Evolutionary conservation across 352 stramenopile species (phyloP).

Genomic region (Pelagophyceae sp.): DNA sequence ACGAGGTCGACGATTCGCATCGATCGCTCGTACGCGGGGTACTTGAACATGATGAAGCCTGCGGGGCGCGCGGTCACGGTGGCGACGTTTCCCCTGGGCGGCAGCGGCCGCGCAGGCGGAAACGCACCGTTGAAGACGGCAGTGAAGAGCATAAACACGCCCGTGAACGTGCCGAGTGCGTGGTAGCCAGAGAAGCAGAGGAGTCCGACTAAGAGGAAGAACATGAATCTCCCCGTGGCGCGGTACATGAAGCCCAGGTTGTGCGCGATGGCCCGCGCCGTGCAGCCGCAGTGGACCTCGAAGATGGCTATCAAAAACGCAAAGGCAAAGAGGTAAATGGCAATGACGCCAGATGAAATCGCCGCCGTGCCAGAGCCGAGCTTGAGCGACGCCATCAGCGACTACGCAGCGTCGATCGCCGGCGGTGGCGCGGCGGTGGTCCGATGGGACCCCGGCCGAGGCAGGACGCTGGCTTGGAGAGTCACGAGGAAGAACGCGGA

Average conservation of each 20-base stretch:
- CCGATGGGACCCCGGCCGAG: too few species aligned
- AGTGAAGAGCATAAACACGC: not conserved
- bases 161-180: constrained; percentile 2
- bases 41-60: constrained; percentile 15
- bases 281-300: not conserved
- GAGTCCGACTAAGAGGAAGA: not conserved
- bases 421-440: not conserved
- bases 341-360: not conserved
- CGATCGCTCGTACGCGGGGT: constrained; percentile 8
- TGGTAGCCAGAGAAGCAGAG: not conserved
- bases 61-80: too few species aligned
- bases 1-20: constrained; percentile 9
- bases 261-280: not conserved
- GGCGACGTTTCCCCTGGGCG: too few species aligned
- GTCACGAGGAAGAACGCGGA: not conserved
- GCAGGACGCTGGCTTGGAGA: too few species aligned
- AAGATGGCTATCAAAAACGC: constrained; percentile 7
- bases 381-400: not conserved
- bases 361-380: not conserved
- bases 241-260: constrained; percentile 14
- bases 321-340: constrained; percentile 14
- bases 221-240: not conserved
- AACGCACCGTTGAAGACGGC: constrained; percentile 1
- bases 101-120: too few species aligned
- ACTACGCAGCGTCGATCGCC: not conserved